phyloP scores from a whole-genome alignment of 2,329 filamentous ascomycete genomes.

The Aspergillus caelatus region DNA sequence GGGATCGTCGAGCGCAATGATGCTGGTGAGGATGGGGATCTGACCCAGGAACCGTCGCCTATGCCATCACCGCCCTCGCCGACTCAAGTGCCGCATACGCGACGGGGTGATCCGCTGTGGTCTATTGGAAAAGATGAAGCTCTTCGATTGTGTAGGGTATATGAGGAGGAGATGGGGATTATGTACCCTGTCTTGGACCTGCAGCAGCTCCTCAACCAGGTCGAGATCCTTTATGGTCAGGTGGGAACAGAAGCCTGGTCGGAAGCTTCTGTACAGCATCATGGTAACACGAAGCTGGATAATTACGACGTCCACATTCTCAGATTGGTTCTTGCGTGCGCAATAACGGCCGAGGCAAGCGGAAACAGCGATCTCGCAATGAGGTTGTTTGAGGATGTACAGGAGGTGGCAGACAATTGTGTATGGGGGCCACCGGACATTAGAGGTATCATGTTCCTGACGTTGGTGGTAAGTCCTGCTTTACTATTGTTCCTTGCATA shows the following conservation, averaged over 20 bases:
- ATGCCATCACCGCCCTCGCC: slow-evolving; percentile 31
- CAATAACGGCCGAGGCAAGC: slow-evolving; percentile 73
- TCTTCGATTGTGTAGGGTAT: slow-evolving; percentile 73
- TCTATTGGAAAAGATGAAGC: slow-evolving; percentile 75
- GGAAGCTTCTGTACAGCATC: neutral
- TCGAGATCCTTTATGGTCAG: slow-evolving; percentile 60
- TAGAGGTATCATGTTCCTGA: slow-evolving; percentile 62
- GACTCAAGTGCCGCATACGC: neutral
- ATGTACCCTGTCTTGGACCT: slow-evolving; percentile 87
- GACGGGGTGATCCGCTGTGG: slow-evolving; percentile 71
- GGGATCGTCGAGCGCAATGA: slow-evolving; percentile 67
- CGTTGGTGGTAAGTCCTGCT: slow-evolving; percentile 43
- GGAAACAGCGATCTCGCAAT: slow-evolving; percentile 75
- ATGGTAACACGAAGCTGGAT: slow-evolving; percentile 50
- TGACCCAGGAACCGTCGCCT: slow-evolving; percentile 46
- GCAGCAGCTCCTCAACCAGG: slow-evolving; percentile 67
- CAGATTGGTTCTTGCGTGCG: slow-evolving; percentile 80
- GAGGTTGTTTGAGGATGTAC: slow-evolving; percentile 75
- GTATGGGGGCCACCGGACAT: slow-evolving; percentile 61
- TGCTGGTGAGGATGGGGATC: slow-evolving; percentile 58
- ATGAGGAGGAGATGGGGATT: slow-evolving; percentile 84
- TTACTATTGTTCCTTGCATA: neutral
- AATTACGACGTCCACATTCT: slow-evolving; percentile 69
- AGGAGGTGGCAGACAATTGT: slow-evolving; percentile 67
- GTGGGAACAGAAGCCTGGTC: slow-evolving; percentile 12